Base-by-base conservation (phyloP, 2,329 filamentous ascomycete species). In the Xylaria hypoxylon region DNA sequence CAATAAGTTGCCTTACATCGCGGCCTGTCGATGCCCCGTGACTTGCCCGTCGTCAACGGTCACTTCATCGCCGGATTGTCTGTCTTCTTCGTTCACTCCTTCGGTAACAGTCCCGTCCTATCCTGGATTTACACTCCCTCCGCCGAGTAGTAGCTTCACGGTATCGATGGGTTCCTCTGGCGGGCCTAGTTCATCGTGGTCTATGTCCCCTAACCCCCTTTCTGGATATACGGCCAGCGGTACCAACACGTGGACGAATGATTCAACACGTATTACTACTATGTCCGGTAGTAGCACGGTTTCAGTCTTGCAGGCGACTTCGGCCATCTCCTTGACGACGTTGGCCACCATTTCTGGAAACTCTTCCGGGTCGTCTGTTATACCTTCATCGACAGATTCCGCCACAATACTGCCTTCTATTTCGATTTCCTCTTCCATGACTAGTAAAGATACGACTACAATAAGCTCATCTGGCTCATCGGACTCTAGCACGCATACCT, bases 11-110 rank as follows among this genome's bases (percentile, higher is more conserved):
- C 51, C 68, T 22, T 75, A 74, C 8, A 65, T 73, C 2, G 68
- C 66, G 10, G 73, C 73, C 40, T 75, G 73, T 38, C 61, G 66
- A 19, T 74, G 73, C 26, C 53, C 61, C 38, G 62, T 64, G 28
- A 59, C 52, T 44, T 72, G 53, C 44, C 42, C 63, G 35, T 58
- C 51, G 11, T n/a, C 47, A 13, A 38, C 28, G 3, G 15, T 35
- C 31, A n/a, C 51, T 42, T 42, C 52, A 2, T 35, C 24, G 8
- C 7, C 62, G 15, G 57, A 45, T 38, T 60, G 56, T n/a, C 26
- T 22, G 22, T 48, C 64, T 53, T 35, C 40, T 13, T 22, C 19
- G 17, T 8, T 10, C 31, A 10, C 52, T 45, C 22, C 52, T 48
- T 58, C 17, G 11, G 13, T 15, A 2, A 35, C 17, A 15, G 50